These are phyloP conservation scores for Lipomyces spencermartinsiae DNA, from an alignment of 805 yeast species.

Conservation along the genomic window DNA sequence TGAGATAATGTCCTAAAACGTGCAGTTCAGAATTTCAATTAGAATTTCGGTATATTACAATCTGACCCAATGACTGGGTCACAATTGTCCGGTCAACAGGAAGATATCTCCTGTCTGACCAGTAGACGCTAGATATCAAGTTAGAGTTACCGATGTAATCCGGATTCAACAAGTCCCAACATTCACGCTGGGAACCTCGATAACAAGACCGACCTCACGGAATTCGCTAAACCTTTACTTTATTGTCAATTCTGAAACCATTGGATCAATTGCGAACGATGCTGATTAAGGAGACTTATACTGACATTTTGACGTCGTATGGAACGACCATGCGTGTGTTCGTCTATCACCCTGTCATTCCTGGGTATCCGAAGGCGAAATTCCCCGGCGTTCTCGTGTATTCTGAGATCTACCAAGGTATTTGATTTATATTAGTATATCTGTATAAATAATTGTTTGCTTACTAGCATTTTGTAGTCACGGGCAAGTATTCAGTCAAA, in stretches of 20 bases:
- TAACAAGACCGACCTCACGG: too few relatives aligned
- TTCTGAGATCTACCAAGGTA: constrained; percentile 78
- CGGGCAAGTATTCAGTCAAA: constrained; percentile 17
- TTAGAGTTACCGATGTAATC: too few relatives aligned
- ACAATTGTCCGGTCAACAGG: too few relatives aligned
- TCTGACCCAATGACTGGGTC: too few relatives aligned
- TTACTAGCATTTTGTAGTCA: constrained; percentile 8
- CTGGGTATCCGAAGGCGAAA: constrained; percentile 76
- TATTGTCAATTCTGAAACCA: not conserved
- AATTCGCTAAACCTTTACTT: not conserved
- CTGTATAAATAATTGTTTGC: not conserved
- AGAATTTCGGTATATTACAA: too few relatives aligned
- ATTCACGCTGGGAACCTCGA: too few relatives aligned
- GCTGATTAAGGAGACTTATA: constrained; percentile 70
- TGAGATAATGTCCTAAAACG: too few relatives aligned
- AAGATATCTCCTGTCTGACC: too few relatives aligned
- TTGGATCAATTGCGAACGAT: constrained; percentile 46
- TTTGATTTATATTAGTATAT: not conserved
- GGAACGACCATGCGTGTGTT: constrained; percentile 72
- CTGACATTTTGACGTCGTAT: constrained; percentile 68
- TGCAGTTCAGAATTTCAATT: too few relatives aligned
- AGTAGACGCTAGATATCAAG: too few relatives aligned
- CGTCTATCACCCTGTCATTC: constrained; percentile 69
- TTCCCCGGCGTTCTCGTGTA: constrained; percentile 83
- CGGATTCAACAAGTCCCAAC: too few relatives aligned